Conservation (phyloP, 1,284 basidiomycete genomes). For the Heterobasidion annosum region DNA sequence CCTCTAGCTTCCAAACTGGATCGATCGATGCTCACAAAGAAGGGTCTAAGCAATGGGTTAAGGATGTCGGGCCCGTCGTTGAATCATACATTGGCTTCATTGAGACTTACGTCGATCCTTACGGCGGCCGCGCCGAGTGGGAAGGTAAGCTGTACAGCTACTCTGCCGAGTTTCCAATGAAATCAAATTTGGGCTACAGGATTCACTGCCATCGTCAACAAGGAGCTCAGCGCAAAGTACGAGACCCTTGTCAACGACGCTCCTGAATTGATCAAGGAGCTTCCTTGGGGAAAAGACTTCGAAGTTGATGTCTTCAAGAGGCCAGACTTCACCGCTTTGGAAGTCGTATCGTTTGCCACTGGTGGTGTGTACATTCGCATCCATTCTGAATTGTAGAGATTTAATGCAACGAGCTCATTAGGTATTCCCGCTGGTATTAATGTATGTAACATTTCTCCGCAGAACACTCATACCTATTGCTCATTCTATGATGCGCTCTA, state of each 20-base stretch:
- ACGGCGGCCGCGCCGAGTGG: neutral
- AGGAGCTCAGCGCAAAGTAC: constrained; percentile 73
- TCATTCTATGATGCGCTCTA: neutral
- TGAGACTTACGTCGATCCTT: constrained; percentile 51
- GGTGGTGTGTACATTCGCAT: constrained; percentile 38
- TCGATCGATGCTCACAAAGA: constrained; percentile 73
- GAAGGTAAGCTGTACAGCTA: neutral
- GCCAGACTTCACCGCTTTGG: constrained; percentile 80
- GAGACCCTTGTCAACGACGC: constrained; percentile 67
- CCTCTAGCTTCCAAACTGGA: constrained; percentile 59
- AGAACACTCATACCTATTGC: neutral
- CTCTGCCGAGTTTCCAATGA: neutral
- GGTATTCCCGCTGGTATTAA: constrained; percentile 80
- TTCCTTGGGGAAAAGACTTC: constrained; percentile 79
- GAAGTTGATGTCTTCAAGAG: constrained; percentile 79
- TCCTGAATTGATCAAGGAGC: constrained; percentile 65
- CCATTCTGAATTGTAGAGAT: neutral
- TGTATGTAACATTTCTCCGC: constrained; percentile 24
- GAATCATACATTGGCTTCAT: constrained; percentile 73
- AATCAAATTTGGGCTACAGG: constrained; percentile 27
- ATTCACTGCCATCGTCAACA: constrained; percentile 84
- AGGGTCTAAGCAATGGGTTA: constrained; percentile 74
- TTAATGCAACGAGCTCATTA: neutral
- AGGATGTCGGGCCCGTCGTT: constrained; percentile 80
- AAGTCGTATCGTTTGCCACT: constrained; percentile 74